A percentile compares a stretch with the other conserved stretches of the same genome.
phyloP scores from a whole-genome alignment of 768 basidiomycete species.

The Melanogaster broomeanus region DNA sequence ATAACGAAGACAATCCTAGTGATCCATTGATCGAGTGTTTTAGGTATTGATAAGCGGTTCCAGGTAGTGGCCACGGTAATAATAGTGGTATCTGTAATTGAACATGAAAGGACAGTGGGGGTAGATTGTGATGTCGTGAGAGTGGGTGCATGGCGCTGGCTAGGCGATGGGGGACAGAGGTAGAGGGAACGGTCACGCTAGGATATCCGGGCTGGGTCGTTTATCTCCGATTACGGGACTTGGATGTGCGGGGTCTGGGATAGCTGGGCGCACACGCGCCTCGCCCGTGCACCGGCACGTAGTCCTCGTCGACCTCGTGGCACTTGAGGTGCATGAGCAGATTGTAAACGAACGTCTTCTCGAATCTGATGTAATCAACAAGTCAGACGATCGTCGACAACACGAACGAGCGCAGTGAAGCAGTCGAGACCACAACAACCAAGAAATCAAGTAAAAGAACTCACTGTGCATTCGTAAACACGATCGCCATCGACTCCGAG shows the following conservation, averaged over 20 bases:
- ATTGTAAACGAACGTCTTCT: constrained; percentile 87
- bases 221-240: constrained; percentile 56
- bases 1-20: no score
- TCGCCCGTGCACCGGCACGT: constrained; percentile 76
- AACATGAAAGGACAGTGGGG: not conserved
- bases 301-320: constrained; percentile 72
- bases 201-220: not conserved
- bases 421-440: no score
- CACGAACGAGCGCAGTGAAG: not conserved
- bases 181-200: not conserved
- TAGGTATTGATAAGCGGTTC: no score
- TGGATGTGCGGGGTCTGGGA: constrained; percentile 47
- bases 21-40: no score
- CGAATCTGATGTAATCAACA: constrained; percentile 55
- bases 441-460: constrained; percentile 35
- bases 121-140: not conserved
- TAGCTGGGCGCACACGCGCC: constrained; percentile 59
- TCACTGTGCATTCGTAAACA: constrained; percentile 90
- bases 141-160: not conserved
- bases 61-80: not conserved
- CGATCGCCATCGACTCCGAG: constrained; percentile 84
- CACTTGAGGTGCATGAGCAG: constrained; percentile 80
- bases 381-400: constrained; percentile 2
- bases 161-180: not conserved
- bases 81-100: not conserved